Evolutionary conservation across 2,329 filamentous ascomycete genomes (phyloP), one percentile per base, ranked within the genome.

Genomic region (Talaromyces amestolkiae): DNA sequence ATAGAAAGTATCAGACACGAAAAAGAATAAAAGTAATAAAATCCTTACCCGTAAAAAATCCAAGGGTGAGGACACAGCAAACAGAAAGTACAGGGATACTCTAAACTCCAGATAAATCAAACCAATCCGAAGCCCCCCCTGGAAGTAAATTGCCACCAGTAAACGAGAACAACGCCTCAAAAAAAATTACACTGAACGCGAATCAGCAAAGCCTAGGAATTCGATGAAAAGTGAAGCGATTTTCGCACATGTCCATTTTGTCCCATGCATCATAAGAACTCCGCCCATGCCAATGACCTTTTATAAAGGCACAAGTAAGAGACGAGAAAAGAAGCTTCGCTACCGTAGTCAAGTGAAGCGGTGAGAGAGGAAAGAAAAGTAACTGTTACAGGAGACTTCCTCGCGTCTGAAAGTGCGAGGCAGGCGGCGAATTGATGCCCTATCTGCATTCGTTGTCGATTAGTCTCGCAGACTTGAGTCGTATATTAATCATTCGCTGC

Each of bases 241-340:
- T 68, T 71, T 70, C 72, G 70, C 73, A 72, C 71, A 51, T 70
- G 69, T 75, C 71, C 73, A 70, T 73, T 76, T 77, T 75, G 69
- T 70, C 76, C 74, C 71, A 74, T 72, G 73, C 71, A 77, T 77
- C 75, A 73, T 77, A 69, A 77, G 75, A 74, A 77, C 75, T 67
- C 75, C 72, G 72, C 68, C 75, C 73, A 77, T 77, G 75, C 75
- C 75, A 73, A 66, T 71, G 68, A 66, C 67, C 70, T 70, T 69
- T 63, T 63, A 64, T 66, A 43, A 67, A 67, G 69, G 65, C 66
- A 69, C 66, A 70, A 70, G 69, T 69, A 69, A 69, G 65, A 65
- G 64, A 69, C 62, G 68, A 68, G 68, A 67, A 68, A 60, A 64
- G 27, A 70, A 69, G 65, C 63, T 65, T 65, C 65, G 51, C 65